Evolutionary conservation across 768 basidiomycete genomes (phyloP).

Genomic region (Tricholoma terreum): DNA sequence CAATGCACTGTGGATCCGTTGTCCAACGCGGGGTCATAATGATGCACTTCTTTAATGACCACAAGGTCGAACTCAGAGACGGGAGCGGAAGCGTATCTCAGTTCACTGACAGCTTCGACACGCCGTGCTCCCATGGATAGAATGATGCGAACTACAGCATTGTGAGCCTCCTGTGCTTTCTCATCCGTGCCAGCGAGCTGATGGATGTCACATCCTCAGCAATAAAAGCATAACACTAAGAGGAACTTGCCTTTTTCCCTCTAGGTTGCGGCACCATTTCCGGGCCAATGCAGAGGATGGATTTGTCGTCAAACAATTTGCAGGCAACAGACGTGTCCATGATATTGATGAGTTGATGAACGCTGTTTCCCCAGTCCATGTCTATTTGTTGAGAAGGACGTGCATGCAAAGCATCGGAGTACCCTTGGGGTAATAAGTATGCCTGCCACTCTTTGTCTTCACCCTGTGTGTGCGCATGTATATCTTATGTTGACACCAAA

Average conservation of each 20-base stretch:
- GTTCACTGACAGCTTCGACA: slow-evolving; percentile 63
- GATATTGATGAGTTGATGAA: slow-evolving; percentile 56
- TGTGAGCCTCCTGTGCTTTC: slow-evolving; percentile 38
- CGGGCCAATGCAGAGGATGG: slow-evolving; percentile 57
- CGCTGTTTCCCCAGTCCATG: slow-evolving; percentile 44
- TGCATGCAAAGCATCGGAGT: slow-evolving; percentile 29
- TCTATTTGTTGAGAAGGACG: slow-evolving; percentile 47
- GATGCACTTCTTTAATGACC: slow-evolving; percentile 51
- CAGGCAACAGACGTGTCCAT: slow-evolving; percentile 53
- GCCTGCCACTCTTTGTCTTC: slow-evolving; percentile 54
- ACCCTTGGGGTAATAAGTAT: slow-evolving; percentile 65
- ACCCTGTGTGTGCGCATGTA: slow-evolving; percentile 22
- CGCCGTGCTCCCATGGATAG: slow-evolving; percentile 72
- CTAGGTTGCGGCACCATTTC: slow-evolving; percentile 51
- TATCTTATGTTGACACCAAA: neutral
- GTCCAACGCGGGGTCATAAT: slow-evolving; percentile 25
- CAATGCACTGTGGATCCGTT: slow-evolving; percentile 45
- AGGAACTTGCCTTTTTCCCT: slow-evolving; percentile 33
- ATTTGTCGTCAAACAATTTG: slow-evolving; percentile 53
- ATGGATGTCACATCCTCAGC: slow-evolving; percentile 1
- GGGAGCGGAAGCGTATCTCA: slow-evolving; percentile 36
- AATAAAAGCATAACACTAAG: neutral
- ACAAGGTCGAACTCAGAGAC: slow-evolving; percentile 53
- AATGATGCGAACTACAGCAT: slow-evolving; percentile 60
- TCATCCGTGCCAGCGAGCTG: slow-evolving; percentile 27